A percentile compares a stretch with the other conserved stretches of the same genome.
Conservation (phyloP, 768 basidiomycete genomes). For the Peribolospora kevripleyi region DNA sequence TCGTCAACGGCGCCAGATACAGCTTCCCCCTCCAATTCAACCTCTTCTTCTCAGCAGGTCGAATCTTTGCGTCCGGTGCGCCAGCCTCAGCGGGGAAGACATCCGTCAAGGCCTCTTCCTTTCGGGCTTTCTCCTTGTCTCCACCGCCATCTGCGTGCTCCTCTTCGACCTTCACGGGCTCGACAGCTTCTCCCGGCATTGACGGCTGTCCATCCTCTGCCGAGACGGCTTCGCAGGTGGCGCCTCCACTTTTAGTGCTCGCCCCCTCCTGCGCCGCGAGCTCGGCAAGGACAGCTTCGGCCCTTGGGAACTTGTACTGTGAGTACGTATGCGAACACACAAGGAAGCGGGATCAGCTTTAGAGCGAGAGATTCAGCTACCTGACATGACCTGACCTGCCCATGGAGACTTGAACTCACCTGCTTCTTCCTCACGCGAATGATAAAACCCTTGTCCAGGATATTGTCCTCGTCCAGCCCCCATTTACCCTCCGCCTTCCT, state of each 20-base stretch:
- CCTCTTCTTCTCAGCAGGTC: slow-evolving; percentile 62
- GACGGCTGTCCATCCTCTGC: neutral
- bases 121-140: slow-evolving; percentile 2
- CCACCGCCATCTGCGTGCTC: slow-evolving; percentile 2
- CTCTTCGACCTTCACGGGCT: slow-evolving; percentile 7
- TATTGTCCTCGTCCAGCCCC: slow-evolving; percentile 46
- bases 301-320: slow-evolving; percentile 6
- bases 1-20: slow-evolving; percentile 68
- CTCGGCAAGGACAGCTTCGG: neutral
- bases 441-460: slow-evolving; percentile 19
- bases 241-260: neutral
- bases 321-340: too few relatives aligned
- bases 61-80: slow-evolving; percentile 23
- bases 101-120: slow-evolving; percentile 7
- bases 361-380: neutral
- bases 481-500: slow-evolving; percentile 24
- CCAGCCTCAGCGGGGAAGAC: slow-evolving; percentile 16
- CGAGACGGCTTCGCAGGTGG: slow-evolving; percentile 1
- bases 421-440: slow-evolving; percentile 6
- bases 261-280: neutral
- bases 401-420: neutral
- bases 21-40: slow-evolving; percentile 67
- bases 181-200: slow-evolving; percentile 7
- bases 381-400: neutral
- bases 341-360: neutral